Evolutionary conservation across 805 yeast species (phyloP), one percentile per base, ranked within the genome.

Genomic region (Yamadazyma paraphyllophila): DNA sequence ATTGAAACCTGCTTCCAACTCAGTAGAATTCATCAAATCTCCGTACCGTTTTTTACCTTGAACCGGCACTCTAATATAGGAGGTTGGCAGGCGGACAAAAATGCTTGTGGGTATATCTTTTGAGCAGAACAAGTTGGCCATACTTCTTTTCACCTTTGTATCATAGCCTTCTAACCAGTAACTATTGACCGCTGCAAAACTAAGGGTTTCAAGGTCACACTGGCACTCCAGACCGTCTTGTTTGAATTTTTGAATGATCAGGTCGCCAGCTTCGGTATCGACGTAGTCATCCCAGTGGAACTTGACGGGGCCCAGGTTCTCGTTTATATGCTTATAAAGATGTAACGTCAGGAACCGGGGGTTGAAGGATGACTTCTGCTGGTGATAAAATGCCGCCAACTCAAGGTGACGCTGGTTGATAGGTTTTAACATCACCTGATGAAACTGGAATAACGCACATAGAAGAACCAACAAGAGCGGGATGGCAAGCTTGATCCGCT

Each of bases 211-310:
- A n/a, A 41, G 38, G 25, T 57, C 62, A 45, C 73, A 67, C 20
- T 39, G 10, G 3, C 68, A 69, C 4, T 50, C 52, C 15, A 61
- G 52, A 32, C 39, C 43, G 3, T 39, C 25, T 7, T 37, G 33
- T 24, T 65, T 50, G 27, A 50, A 56, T 10, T 43, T 30, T 15
- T 50, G 48, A 13, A 68, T 46, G 3, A 60, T 33, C 10, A 46
- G 11, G 39, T 61, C 46, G 0, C 56, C 70, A 6, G 64, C 60
- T 12, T 49, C 45, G 29, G 62, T 45, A 44, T 66, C 73, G 16
- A 64, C 56, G 68, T 71, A 67, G 49, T 68, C 71, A 47, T 68
- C 73, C 73, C 73, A 68, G 52, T 68, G 73, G 46, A 26, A 36
- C 14, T 14, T 11, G 11, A 13, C 16, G 4, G 13, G 20, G 12